A percentile compares a stretch with the other conserved stretches of the same genome.
phyloP scores from a whole-genome alignment of 495 filamentous ascomycete species.

The Daldinia grandis region DNA sequence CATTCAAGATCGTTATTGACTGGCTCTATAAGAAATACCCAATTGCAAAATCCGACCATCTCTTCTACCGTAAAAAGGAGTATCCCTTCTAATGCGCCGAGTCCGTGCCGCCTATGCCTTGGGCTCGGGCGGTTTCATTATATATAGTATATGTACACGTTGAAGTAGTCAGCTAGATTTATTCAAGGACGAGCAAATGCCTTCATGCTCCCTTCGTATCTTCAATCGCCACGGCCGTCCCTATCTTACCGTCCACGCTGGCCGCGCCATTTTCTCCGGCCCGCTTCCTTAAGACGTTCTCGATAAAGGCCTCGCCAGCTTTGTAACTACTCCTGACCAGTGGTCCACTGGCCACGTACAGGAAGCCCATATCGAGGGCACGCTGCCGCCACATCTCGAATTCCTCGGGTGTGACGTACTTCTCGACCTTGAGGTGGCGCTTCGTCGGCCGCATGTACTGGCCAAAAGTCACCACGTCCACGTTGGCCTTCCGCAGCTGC shows the following conservation, averaged over 20 bases:
- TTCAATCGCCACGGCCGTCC: slow-evolving; percentile 37
- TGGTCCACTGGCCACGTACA: slow-evolving; percentile 94
- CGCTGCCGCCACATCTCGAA: slow-evolving; percentile 93
- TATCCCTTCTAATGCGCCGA: slow-evolving; percentile 24
- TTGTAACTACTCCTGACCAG: slow-evolving; percentile 95
- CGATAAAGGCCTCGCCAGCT: slow-evolving; percentile 97
- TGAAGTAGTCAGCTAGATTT: slow-evolving; percentile 5
- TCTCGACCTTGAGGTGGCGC: slow-evolving; percentile 93
- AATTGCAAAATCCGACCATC: neutral
- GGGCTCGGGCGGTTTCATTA: neutral
- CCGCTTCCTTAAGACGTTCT: slow-evolving; percentile 95
- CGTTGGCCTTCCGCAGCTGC: slow-evolving; percentile 78
- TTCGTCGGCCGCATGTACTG: slow-evolving; percentile 99
- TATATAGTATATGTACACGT: slow-evolving; percentile 30
- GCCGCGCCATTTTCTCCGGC: slow-evolving; percentile 54
- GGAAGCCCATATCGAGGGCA: slow-evolving; percentile 92
- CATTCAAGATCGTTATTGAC: neutral
- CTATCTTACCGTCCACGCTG: slow-evolving; percentile 25
- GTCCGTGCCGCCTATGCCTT: slow-evolving; percentile 10
- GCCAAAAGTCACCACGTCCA: slow-evolving; percentile 96
- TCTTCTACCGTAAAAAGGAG: neutral
- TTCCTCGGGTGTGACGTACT: slow-evolving; percentile 87
- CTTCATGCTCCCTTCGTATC: slow-evolving; percentile 22
- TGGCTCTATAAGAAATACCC: slow-evolving; percentile 1
- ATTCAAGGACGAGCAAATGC: neutral